phyloP scores from a whole-genome alignment of 495 filamentous ascomycete genomes.

The Lasiosphaeria hispida region DNA sequence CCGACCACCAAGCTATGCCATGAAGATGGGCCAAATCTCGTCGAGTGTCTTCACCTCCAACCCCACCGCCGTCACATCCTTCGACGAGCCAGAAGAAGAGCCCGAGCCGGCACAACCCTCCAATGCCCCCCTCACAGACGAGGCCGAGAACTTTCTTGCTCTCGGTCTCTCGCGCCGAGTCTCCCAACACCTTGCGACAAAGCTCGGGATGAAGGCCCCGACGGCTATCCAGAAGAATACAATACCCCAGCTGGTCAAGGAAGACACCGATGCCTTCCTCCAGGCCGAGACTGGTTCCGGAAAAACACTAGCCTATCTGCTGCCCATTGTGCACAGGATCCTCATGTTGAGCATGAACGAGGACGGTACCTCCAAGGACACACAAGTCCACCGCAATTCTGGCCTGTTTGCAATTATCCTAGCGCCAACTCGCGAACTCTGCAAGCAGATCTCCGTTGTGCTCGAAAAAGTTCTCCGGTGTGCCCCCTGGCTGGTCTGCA shows the following conservation, averaged over 20 bases:
- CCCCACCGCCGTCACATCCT: conserved; percentile 60
- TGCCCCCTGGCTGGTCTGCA: conserved; percentile 83
- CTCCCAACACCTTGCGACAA: conserved; percentile 78
- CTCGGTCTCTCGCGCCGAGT: conserved; percentile 75
- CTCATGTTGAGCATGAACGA: conserved; percentile 65
- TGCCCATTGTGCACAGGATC: conserved; percentile 87
- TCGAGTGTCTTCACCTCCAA: conserved; percentile 93
- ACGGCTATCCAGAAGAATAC: conserved; percentile 92
- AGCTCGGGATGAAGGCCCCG: conserved; percentile 83
- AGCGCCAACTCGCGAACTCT: conserved; percentile 88
- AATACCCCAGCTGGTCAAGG: conserved; percentile 68
- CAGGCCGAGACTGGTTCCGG: conserved; percentile 97
- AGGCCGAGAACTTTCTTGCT: conserved; percentile 76
- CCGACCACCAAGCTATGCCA: conserved; percentile 26
- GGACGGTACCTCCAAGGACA: conserved; percentile 41
- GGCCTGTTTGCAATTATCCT: conserved; percentile 90
- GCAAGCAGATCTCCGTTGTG: conserved; percentile 86
- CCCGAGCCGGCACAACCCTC: conserved; percentile 68
- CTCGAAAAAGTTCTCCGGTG: conserved; percentile 78
- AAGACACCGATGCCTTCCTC: conserved; percentile 88
- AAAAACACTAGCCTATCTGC: conserved; percentile 90
- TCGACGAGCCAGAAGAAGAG: conserved; percentile 42
- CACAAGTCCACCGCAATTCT: conserved; percentile 69
- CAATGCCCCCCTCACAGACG: conserved; percentile 88
- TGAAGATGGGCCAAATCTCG: conserved; percentile 55